phyloP scores from a whole-genome alignment of 192 early-diverging fungal genomes.

The Funneliformis geosporum region DNA sequence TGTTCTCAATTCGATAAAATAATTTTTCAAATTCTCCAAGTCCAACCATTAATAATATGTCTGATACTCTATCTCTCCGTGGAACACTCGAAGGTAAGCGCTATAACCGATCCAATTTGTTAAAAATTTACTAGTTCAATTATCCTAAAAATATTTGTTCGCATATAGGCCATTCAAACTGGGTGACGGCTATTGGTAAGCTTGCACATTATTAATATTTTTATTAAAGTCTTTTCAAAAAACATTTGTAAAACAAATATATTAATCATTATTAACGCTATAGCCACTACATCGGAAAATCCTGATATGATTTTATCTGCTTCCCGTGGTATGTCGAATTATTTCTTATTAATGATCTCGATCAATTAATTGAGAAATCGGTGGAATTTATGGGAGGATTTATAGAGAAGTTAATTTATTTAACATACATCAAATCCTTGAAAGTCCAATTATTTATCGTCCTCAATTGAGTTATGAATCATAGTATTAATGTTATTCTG shows the following conservation, averaged over 20 bases:
- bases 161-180: constrained; percentile 70
- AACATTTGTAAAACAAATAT: neutral
- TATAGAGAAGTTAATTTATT: too few relatives aligned
- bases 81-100: constrained; percentile 46
- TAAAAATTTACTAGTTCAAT: neutral
- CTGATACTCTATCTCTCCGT: constrained; percentile 51
- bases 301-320: constrained; percentile 97
- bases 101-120: neutral
- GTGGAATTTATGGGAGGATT: neutral
- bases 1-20: neutral
- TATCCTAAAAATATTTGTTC: neutral
- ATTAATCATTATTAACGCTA: neutral
- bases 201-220: neutral
- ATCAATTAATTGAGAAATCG: neutral
- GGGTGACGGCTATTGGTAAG: constrained; percentile 86
- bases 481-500: constrained; percentile 19
- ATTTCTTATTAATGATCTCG: neutral
- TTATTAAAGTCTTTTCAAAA: neutral
- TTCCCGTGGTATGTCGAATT: constrained; percentile 78
- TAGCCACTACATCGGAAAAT: constrained; percentile 91
- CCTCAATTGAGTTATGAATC: constrained; percentile 6
- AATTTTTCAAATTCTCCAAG: neutral
- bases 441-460: neutral
- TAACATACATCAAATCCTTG: neutral
- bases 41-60: constrained; percentile 16